Evolutionary conservation across 805 yeast genomes (phyloP), one percentile per base, ranked within the genome.

Genomic region (Suhomyces kilbournensis): DNA sequence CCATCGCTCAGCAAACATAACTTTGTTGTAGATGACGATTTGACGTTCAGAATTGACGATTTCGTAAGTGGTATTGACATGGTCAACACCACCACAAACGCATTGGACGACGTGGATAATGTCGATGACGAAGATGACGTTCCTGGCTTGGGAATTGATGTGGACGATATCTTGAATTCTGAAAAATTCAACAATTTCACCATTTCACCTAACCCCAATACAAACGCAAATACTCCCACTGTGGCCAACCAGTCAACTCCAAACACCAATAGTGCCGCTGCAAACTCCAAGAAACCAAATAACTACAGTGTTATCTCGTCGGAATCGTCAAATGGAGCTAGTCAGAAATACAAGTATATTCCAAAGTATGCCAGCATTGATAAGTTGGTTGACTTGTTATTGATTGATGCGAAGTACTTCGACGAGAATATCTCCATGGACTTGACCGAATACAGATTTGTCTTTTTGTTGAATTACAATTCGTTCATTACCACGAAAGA

Each of bases 321-420:
- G 10, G 57, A 53, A 14, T 53, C 59, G 4, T 47, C 53, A 3
- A 47, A 47, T n/a, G 46, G 50, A 17, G 60, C 53, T 20, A 22
- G 44, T 7, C 54, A 52, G 22, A 44, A 48, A 17, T 48, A 19
- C 47, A 52, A 44, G 28, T 52, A 38, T 19, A 48, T 52, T 30
- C 54, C 54, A 17, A 52, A 71, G 48, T 69, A 61, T 59, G 94
- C 94, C 1, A 78, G 88, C 1, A 69, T 90, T 52, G 94, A 89
- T 44, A 83, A 84, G 59, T 76, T 93, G 59, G 77, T 91, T 50
- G 97, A 93, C 67, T 77, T 92, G 20, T 69, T 93, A 48, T 90
- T 93, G 4, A 61, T 76, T 81, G 65, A 93, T 88, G 19, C 85
- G 80, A 39, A 80, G 79, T 59, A 83, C 80, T 51, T 90, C 82